Evolutionary conservation across 169 alveolate species (phyloP), one percentile per base, ranked within the genome.

Genomic region (Theileria sp.): DNA sequence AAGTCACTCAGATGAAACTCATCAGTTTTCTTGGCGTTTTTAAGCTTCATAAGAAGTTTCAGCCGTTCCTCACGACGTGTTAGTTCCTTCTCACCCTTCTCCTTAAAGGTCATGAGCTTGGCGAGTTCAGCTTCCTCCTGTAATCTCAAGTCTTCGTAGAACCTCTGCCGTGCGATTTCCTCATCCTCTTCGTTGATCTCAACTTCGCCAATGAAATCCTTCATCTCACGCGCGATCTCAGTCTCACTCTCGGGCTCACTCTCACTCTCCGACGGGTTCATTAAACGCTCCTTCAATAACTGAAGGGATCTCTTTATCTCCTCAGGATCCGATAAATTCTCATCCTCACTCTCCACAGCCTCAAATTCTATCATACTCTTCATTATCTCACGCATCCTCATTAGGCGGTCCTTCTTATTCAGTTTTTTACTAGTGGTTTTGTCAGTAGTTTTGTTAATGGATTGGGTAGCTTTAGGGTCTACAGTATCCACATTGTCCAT

Each of bases 271-370:
- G 68, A 80, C 10, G 88, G 75, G 68, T 82, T 34, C 61, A 70
- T 76, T 72, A 84, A 50, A 9, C 81, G 36, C 21, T 84, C 68
- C 49, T 79, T 84, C 10, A 76, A 74, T 64, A 84, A 56, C 36
- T 77, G 77, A 10, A 77, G 77, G 17, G 74, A 74, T 13, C 80
- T 56, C 19, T 65, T 34, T 25, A 68, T 70, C 54, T 79, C 92
- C 81, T 79, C 93, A 21, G 89, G 92, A 64, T 88, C 92, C 2
- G 84, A 83, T 2, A 72, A 86, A 34, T 79, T 75, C 77, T 77
- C 88, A 26, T 88, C 91, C 34, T 88, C 86, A 60, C 81, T 77
- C 19, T 86, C 91, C 68, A 83, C 82, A 4, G 90, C 90, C 21
- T 34, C 92, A 44, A 61, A 64, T 51, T 76, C 89, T 66, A 80